phyloP scores from a whole-genome alignment of 441 rosid species.

The Oxalis stricta region DNA sequence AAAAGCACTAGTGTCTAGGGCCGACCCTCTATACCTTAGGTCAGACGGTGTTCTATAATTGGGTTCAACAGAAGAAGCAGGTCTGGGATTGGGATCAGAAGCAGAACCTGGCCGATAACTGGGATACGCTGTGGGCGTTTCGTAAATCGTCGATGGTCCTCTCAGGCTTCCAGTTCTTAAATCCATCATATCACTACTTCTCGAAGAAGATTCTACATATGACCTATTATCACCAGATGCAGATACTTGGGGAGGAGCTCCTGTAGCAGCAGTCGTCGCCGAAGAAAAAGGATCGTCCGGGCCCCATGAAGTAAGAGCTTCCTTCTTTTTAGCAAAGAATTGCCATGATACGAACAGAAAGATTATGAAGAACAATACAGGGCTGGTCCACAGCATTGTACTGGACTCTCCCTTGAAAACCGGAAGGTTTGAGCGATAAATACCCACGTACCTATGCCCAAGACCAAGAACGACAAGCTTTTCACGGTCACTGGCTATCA shows the following conservation, averaged over 20 bases:
- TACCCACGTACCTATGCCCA: slow-evolving; percentile 61
- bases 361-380: slow-evolving; percentile 66
- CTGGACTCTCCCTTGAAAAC: slow-evolving; percentile 50
- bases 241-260: slow-evolving; percentile 32
- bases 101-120: slow-evolving; percentile 41
- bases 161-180: slow-evolving; percentile 37
- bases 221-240: slow-evolving; percentile 40
- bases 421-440: slow-evolving; percentile 67
- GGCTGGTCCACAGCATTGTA: slow-evolving; percentile 77
- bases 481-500: slow-evolving; percentile 78
- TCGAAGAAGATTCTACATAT: slow-evolving; percentile 44
- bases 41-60: slow-evolving; percentile 48
- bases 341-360: slow-evolving; percentile 92
- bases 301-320: slow-evolving; percentile 81
- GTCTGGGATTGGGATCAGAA: slow-evolving; percentile 45
- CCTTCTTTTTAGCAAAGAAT: slow-evolving; percentile 94
- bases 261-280: slow-evolving; percentile 24
- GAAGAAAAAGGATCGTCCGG: slow-evolving; percentile 72
- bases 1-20: slow-evolving; percentile 53
- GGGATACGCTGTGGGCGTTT: slow-evolving; percentile 54
- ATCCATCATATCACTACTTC: slow-evolving; percentile 48
- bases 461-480: slow-evolving; percentile 72
- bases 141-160: slow-evolving; percentile 40
- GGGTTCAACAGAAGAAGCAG: slow-evolving; percentile 45
- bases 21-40: slow-evolving; percentile 47